Percentiles rank a stretch among this genome's conserved stretches.
Evolutionary conservation across 305 asterid genomes (phyloP).

Genomic region (Fraxinus albicans): DNA sequence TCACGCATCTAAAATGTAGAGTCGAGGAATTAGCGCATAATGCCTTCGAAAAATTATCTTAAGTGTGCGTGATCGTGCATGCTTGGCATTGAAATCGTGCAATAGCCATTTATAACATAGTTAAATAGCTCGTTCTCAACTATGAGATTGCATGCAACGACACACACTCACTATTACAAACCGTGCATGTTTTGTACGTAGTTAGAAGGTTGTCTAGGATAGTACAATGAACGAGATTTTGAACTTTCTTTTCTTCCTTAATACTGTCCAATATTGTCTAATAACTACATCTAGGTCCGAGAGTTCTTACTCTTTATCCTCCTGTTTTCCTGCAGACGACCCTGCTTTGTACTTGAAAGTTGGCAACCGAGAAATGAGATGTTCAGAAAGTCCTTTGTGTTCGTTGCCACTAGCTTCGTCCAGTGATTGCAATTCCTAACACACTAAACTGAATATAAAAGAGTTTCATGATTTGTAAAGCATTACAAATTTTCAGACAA

Average conservation of each 20-base stretch:
- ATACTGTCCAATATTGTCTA: background rate
- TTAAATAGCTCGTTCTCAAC: background rate
- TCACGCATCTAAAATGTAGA: background rate
- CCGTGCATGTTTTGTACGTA: background rate
- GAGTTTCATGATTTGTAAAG: background rate
- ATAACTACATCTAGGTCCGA: background rate
- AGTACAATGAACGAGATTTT: background rate
- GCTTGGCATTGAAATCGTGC: background rate
- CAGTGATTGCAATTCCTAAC: conserved; percentile 42
- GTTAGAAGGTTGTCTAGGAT: background rate
- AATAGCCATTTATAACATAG: background rate
- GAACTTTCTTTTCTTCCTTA: background rate
- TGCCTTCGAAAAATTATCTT: background rate
- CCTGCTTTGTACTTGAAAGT: conserved; percentile 43
- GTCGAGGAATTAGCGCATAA: background rate
- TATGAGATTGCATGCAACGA: background rate
- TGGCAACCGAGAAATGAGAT: conserved; percentile 41
- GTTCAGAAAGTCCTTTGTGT: conserved; percentile 44
- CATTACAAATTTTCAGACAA: background rate
- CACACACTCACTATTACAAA: background rate
- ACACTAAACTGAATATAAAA: background rate
- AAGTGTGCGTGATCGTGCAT: background rate
- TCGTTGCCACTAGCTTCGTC: conserved; percentile 50
- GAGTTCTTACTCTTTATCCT: conserved; percentile 35
- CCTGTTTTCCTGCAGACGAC: conserved; percentile 32